phyloP scores from a whole-genome alignment of 768 basidiomycete species.

The Sutorius australiensis region DNA sequence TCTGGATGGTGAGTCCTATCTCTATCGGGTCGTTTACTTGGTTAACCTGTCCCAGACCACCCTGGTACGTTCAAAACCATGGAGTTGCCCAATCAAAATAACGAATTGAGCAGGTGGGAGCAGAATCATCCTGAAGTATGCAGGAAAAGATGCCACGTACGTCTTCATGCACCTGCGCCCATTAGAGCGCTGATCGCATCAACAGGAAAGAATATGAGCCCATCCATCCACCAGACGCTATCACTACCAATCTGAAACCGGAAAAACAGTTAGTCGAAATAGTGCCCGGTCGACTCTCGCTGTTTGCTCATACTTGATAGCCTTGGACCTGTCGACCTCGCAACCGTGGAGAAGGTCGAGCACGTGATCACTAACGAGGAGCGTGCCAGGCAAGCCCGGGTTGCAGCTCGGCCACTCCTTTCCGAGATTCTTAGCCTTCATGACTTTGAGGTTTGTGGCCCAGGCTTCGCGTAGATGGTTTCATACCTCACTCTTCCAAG shows the following conservation, averaged over 20 bases:
- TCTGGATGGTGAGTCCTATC: constrained; percentile 50
- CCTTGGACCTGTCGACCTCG: constrained; percentile 68
- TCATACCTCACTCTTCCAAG: constrained; percentile 36
- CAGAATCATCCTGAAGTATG: constrained; percentile 83
- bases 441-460: constrained; percentile 76
- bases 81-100: not conserved
- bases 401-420: constrained; percentile 64
- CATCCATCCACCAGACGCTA: constrained; percentile 84
- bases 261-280: constrained; percentile 68
- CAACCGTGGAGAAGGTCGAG: constrained; percentile 60
- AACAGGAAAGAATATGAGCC: constrained; percentile 75
- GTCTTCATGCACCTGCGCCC: constrained; percentile 21
- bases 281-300: not conserved
- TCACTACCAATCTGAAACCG: constrained; percentile 69
- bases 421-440: constrained; percentile 84
- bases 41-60: constrained; percentile 43
- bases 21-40: not conserved
- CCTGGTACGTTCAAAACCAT: constrained; percentile 44
- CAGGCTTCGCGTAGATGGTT: not conserved
- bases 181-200: not conserved
- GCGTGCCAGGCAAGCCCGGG: constrained; percentile 59
- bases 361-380: constrained; percentile 68
- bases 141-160: constrained; percentile 86
- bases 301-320: constrained; percentile 31
- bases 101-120: constrained; percentile 54